phyloP scores from a whole-genome alignment of 371 early-diverging fungal genomes.

The Apophysomyces ossiformis region DNA sequence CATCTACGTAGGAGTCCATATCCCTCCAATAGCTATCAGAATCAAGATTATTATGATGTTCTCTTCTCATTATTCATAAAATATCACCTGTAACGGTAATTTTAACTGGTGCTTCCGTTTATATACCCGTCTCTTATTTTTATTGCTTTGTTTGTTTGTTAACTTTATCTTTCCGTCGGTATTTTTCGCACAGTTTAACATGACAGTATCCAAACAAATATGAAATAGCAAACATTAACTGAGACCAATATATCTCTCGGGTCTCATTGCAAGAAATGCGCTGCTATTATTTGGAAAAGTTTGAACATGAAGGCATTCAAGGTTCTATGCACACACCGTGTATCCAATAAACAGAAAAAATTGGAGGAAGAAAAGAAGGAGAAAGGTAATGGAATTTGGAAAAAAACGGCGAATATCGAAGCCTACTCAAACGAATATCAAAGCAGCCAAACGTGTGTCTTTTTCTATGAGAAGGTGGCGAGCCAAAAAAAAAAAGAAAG shows the following conservation, averaged over 20 bases:
- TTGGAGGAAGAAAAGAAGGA: no score
- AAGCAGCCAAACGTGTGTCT: neutral
- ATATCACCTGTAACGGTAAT: neutral
- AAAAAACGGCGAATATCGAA: no score
- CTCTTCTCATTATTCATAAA: neutral
- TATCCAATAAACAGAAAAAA: no score
- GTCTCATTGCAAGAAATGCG: neutral
- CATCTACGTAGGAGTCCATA: neutral
- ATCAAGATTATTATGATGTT: neutral
- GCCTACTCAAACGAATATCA: neutral
- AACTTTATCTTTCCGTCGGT: slow-evolving; percentile 10
- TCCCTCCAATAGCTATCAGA: neutral
- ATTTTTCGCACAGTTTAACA: neutral
- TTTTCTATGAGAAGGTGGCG: no score
- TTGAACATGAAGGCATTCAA: no score
- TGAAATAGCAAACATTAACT: neutral
- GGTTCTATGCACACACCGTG: no score
- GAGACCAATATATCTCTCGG: neutral
- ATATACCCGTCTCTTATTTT: neutral
- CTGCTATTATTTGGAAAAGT: no score
- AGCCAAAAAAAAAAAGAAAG: no score
- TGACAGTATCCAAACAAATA: neutral
- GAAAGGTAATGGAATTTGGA: no score
- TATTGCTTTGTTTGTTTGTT: neutral
- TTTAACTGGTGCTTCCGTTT: neutral